phyloP scores from a whole-genome alignment of 768 basidiomycete genomes.

The Heimioporus sp. region DNA sequence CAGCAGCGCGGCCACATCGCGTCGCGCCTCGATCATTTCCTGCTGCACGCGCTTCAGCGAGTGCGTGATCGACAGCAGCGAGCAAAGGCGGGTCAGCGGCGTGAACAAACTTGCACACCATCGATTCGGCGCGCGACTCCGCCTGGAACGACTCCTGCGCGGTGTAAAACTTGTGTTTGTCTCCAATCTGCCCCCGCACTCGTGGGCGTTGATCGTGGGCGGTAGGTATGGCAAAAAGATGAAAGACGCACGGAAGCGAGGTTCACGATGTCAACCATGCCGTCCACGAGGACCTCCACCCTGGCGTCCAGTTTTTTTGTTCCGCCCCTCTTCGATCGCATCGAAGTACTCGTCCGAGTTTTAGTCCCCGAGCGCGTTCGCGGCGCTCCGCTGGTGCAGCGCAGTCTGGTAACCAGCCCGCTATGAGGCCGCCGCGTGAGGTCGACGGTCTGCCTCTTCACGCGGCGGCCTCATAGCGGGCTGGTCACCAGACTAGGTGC shows the following conservation, averaged over 20 bases:
- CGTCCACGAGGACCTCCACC: conserved; percentile 81
- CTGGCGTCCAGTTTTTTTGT: conserved; percentile 89
- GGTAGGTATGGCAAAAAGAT: too few relatives aligned
- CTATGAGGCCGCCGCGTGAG: too few relatives aligned
- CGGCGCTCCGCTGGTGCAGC: conserved; percentile 46
- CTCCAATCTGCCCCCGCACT: conserved; percentile 55
- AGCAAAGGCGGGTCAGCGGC: conserved; percentile 20
- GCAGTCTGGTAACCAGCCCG: too few relatives aligned
- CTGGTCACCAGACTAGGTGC: too few relatives aligned
- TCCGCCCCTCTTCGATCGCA: conserved; percentile 87
- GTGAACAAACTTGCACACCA: conserved; percentile 46
- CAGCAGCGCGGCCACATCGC: conserved; percentile 60
- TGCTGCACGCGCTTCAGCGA: conserved; percentile 71
- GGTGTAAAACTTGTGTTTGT: conserved; percentile 86
- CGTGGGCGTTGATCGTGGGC: not conserved
- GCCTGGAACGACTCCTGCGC: conserved; percentile 87
- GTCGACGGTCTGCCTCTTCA: too few relatives aligned
- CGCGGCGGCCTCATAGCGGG: too few relatives aligned
- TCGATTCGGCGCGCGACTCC: conserved; percentile 82
- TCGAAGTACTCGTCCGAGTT: conserved; percentile 81
- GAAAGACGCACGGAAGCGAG: conserved; percentile 67
- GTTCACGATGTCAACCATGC: conserved; percentile 90
- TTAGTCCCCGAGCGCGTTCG: conserved; percentile 57
- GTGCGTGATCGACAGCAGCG: conserved; percentile 87
- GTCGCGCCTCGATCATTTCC: conserved; percentile 62